Percentiles rank a stretch among this genome's conserved stretches.
Conservation (phyloP, 257 asterid species). For the Ligustrum vulgare region DNA sequence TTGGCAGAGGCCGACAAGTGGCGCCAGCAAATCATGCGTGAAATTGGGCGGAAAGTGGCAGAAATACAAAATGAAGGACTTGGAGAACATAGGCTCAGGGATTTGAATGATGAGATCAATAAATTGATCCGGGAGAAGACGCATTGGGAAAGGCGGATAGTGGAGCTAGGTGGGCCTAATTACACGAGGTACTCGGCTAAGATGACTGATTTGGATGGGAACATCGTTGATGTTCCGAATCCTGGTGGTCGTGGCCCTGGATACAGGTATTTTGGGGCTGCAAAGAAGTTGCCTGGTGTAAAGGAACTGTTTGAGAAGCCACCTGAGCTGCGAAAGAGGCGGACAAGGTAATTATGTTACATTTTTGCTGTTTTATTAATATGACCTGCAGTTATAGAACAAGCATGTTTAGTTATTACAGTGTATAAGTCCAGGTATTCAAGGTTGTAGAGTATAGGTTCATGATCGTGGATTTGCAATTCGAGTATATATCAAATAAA, state of each 20-base stretch:
- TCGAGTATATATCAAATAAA: too few species aligned
- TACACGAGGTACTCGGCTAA: not conserved
- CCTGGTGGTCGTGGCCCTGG: not conserved
- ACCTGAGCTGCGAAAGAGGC: not conserved
- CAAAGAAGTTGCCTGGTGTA: not conserved
- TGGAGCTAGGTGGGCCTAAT: not conserved
- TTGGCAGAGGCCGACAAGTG: not conserved
- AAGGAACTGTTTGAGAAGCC: not conserved
- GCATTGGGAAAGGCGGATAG: not conserved
- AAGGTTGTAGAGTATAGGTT: not conserved
- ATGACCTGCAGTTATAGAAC: not conserved
- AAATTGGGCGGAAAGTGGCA: constrained; percentile 85
- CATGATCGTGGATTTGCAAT: not conserved
- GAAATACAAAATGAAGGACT: constrained; percentile 76
- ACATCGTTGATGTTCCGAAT: not conserved
- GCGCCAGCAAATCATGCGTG: constrained; percentile 19
- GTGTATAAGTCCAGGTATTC: not conserved
- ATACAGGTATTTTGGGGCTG: not conserved
- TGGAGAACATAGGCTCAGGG: not conserved
- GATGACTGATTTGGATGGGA: not conserved
- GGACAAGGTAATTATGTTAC: not conserved
- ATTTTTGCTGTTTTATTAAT: not conserved
- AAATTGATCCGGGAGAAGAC: not conserved
- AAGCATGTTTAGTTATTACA: not conserved
- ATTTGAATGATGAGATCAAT: not conserved